phyloP scores from a whole-genome alignment of 2,329 filamentous ascomycete genomes.

The Xylariales sp. region DNA sequence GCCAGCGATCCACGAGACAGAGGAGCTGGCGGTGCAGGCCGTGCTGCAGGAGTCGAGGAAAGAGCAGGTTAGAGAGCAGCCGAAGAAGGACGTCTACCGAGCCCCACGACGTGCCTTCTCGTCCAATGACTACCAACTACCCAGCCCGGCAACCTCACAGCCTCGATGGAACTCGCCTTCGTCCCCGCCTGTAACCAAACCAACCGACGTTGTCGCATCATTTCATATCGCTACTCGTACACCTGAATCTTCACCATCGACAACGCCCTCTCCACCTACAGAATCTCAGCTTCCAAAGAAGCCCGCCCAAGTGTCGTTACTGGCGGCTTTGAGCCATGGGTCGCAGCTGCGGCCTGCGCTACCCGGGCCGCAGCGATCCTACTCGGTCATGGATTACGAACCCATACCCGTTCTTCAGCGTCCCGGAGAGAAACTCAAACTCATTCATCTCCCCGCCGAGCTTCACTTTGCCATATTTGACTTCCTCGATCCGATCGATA shows the following conservation, averaged over 20 bases:
- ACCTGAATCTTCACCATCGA: slow-evolving; percentile 3
- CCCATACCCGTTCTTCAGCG: slow-evolving; percentile 46
- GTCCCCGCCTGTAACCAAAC: slow-evolving; percentile 1
- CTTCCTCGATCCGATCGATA: slow-evolving; percentile 61
- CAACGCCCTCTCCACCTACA: slow-evolving; percentile 16
- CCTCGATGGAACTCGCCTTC: slow-evolving; percentile 10
- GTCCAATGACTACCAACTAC: slow-evolving; percentile 20
- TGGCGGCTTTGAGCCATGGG: slow-evolving; percentile 4
- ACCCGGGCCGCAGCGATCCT: slow-evolving; percentile 48
- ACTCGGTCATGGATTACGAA: slow-evolving; percentile 58
- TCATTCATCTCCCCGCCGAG: slow-evolving; percentile 53
- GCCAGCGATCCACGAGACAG: slow-evolving; percentile 15
- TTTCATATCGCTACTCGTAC: slow-evolving; percentile 2
- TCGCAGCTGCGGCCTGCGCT: slow-evolving; percentile 28
- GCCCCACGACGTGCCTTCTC: slow-evolving; percentile 25
- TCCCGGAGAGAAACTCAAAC: slow-evolving; percentile 39
- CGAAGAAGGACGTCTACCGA: slow-evolving; percentile 10
- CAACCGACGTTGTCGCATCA: slow-evolving; percentile 4
- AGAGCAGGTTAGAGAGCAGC: slow-evolving; percentile 3
- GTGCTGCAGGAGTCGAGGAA: slow-evolving; percentile 4
- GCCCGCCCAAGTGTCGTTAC: not conserved
- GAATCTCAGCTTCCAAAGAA: slow-evolving; percentile 9
- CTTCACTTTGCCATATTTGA: slow-evolving; percentile 58
- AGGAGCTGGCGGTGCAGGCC: slow-evolving; percentile 1
- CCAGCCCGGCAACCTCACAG: slow-evolving; percentile 14